Percentiles rank a stretch among this genome's conserved stretches.
phyloP scores from a whole-genome alignment of 2,329 filamentous ascomycete species.

The Fusarium pseudograminearum region DNA sequence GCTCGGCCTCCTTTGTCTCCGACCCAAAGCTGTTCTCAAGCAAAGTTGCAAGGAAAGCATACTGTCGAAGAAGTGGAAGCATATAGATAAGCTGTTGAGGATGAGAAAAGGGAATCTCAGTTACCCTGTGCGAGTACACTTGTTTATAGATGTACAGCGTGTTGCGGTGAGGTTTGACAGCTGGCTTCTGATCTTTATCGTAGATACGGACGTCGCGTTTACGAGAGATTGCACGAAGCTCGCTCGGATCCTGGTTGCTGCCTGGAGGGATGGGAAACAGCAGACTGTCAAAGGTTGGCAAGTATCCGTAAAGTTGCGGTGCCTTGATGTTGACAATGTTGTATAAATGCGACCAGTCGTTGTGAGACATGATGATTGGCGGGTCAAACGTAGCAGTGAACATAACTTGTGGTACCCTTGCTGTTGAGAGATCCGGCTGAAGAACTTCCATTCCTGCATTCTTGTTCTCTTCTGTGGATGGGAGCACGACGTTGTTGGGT shows the following conservation, averaged over 20 bases:
- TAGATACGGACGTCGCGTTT: constrained; percentile 61
- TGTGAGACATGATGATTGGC: constrained; percentile 76
- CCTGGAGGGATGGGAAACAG: constrained; percentile 66
- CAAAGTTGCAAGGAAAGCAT: constrained; percentile 75
- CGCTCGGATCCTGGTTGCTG: constrained; percentile 66
- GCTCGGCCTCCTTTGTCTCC: constrained; percentile 44
- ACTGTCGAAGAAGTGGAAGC: constrained; percentile 81
- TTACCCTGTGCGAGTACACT: constrained; percentile 76
- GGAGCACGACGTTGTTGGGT: constrained; percentile 73
- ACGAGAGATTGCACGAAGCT: constrained; percentile 67
- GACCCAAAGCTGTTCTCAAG: constrained; percentile 71
- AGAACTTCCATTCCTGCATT: constrained; percentile 66
- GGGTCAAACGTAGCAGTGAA: constrained; percentile 82
- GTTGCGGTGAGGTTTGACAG: constrained; percentile 63
- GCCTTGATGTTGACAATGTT: constrained; percentile 64
- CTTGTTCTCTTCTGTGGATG: constrained; percentile 58
- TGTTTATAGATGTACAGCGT: constrained; percentile 77
- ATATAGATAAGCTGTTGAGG: constrained; percentile 80
- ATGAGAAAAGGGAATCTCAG: constrained; percentile 80
- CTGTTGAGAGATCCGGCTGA: constrained; percentile 57
- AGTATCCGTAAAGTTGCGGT: constrained; percentile 51
- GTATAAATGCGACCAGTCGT: constrained; percentile 72
- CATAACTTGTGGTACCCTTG: constrained; percentile 75
- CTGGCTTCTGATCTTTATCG: constrained; percentile 47
- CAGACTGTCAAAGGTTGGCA: constrained; percentile 68